These are phyloP conservation scores for Solanum boliviense DNA, from an alignment of 257 asterid species.

Conservation along the genomic window DNA sequence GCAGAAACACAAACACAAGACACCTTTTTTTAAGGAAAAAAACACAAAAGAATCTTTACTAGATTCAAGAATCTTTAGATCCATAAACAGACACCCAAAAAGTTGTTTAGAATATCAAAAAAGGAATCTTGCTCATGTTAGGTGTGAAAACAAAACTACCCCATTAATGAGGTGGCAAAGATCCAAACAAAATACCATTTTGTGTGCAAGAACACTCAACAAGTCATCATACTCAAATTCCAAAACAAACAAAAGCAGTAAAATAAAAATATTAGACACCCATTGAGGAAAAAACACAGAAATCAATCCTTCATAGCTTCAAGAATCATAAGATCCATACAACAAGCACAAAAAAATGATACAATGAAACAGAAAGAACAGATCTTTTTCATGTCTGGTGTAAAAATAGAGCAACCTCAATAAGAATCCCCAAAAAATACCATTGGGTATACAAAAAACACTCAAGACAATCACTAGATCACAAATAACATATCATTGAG, in stretches of 20 bases:
- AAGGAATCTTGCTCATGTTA: neutral
- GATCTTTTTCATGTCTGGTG: neutral
- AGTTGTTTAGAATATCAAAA: neutral
- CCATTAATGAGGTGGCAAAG: neutral
- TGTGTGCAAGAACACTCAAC: neutral
- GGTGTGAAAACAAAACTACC: neutral
- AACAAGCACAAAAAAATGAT: neutral
- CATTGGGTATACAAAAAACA: neutral
- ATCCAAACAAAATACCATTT: neutral
- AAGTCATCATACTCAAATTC: neutral
- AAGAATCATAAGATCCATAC: neutral
- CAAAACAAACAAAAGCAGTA: neutral
- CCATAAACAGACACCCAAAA: neutral
- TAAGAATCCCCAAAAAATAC: neutral
- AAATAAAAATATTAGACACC: neutral
- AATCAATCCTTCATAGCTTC: neutral
- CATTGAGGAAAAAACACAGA: neutral
- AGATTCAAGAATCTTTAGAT: neutral
- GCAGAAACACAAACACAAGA: neutral
- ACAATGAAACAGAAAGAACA: neutral
- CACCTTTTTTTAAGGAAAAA: neutral
- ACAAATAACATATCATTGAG: neutral
- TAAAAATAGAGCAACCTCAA: neutral
- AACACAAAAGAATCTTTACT: neutral
- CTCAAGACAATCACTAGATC: neutral